phyloP scores from a whole-genome alignment of 495 filamentous ascomycete species.

The Penicillium verhagenii region DNA sequence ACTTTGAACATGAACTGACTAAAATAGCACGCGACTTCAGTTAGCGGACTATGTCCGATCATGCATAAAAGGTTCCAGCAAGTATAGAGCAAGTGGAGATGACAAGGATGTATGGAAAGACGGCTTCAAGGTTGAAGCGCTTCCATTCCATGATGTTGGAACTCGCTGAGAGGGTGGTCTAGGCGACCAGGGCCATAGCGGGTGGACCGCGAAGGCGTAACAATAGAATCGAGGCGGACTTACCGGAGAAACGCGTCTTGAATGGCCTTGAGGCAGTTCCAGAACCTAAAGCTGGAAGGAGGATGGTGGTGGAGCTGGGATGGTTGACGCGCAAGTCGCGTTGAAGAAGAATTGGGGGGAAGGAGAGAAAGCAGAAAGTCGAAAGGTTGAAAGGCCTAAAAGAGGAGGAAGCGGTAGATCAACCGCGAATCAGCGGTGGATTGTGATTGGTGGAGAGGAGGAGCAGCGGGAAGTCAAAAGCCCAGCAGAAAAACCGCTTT shows the following conservation, averaged over 20 bases:
- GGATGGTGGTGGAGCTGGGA: conserved; percentile 3
- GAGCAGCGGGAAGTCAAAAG: conserved; percentile 36
- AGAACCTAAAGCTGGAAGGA: background rate
- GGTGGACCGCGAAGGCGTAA: background rate
- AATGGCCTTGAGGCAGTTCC: background rate
- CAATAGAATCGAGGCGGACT: conserved; percentile 9
- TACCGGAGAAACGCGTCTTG: conserved; percentile 26
- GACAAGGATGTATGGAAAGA: background rate
- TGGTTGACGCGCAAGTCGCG: conserved; percentile 8
- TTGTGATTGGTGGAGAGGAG: conserved; percentile 47
- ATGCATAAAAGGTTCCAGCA: background rate
- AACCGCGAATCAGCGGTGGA: conserved; percentile 29
- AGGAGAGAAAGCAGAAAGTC: conserved; percentile 27
- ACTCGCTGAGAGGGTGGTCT: background rate
- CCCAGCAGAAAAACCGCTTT: conserved; percentile 26
- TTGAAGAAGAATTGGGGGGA: conserved; percentile 30
- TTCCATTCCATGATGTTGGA: background rate
- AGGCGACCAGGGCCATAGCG: background rate
- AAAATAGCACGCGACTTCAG: conserved; percentile 17
- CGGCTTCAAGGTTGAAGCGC: background rate
- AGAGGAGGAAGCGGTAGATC: conserved; percentile 42
- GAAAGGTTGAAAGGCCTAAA: conserved; percentile 37
- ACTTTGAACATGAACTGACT: conserved; percentile 25
- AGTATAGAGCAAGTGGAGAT: background rate
- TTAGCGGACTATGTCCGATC: conserved; percentile 8